Evolutionary conservation across 2,329 filamentous ascomycete genomes (phyloP), one percentile per base, ranked within the genome.

Genomic region (Pseudocercospora fijiensis): DNA sequence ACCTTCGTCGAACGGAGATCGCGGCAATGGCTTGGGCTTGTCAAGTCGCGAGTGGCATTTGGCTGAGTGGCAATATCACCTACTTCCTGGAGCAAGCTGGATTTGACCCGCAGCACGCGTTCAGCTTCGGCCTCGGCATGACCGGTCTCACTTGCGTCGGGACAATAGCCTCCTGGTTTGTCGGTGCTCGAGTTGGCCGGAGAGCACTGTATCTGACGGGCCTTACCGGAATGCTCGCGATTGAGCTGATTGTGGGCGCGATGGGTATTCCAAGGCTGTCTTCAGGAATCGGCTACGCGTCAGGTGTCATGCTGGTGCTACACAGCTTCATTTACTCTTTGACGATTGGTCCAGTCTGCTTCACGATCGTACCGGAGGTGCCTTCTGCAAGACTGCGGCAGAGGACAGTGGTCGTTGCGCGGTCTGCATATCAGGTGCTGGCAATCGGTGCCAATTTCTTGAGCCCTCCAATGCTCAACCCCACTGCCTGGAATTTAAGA

Each of bases 161-260:
- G 20, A 70, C 68, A 2, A 62, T 74, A 3, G 27, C 65, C 4
- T 68, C 72, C 2, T 75, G 72, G 73, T 73, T 76, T 4, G 58
- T 78, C 10, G 75, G 79, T 71, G 62, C 65, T 1, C 67, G 68
- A 13, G 65, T 76, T 13, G 79, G 79, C 11, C 77, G 79, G 4
- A 74, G 78, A 11, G 75, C 73, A 1, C 64, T 80, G 3, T 80
- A 78, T 59, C 61, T 80, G 4, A 69, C 57, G 11, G 73, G 73
- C 18, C 66, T 65, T n/a, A 47, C 65, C n/a, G 62, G 37, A 24
- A 66, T 73, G 64, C 22, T 60, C 20, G 16, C 55, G 2, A 24
- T 71, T 13, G 61, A 73, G 4, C 18, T 71, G 13, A 63, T 70
- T n/a, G 63, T 73, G 13, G 62, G 64, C 6, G 28, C 33, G 1